phyloP scores from a whole-genome alignment of 805 yeast genomes.

The Naumovozyma baii region DNA sequence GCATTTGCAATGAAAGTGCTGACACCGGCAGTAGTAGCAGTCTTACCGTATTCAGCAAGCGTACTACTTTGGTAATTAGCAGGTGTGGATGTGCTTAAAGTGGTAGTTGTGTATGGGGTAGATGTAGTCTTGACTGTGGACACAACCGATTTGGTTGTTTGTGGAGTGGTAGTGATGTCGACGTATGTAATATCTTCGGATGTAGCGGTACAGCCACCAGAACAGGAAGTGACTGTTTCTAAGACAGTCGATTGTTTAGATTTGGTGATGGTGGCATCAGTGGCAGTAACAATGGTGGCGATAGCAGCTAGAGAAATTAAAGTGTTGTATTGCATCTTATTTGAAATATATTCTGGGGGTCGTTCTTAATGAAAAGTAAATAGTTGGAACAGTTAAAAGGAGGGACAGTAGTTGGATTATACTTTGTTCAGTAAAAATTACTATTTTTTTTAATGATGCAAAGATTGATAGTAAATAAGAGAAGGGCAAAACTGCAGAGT shows the following conservation, averaged over 20 bases:
- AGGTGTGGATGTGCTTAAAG: slow-evolving; percentile 14
- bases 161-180: slow-evolving; percentile 41
- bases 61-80: slow-evolving; percentile 1
- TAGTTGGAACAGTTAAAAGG: slow-evolving; percentile 1
- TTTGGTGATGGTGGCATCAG: slow-evolving; percentile 9
- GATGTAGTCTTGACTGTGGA: slow-evolving; percentile 34
- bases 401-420: slow-evolving; percentile 5
- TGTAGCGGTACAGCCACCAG: slow-evolving; percentile 6
- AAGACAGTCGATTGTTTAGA: slow-evolving; percentile 1
- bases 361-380: slow-evolving; percentile 4
- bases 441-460: background rate
- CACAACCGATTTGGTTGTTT: slow-evolving; percentile 36
- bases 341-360: slow-evolving; percentile 1
- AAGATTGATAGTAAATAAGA: no score
- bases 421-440: background rate
- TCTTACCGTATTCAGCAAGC: no score
- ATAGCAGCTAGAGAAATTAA: slow-evolving; percentile 1
- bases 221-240: slow-evolving; percentile 2
- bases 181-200: slow-evolving; percentile 26
- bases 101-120: slow-evolving; percentile 30
- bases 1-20: slow-evolving; percentile 1
- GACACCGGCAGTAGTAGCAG: background rate
- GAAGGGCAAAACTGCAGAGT: no score
- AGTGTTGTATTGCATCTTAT: slow-evolving; percentile 6
- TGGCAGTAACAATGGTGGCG: slow-evolving; percentile 3